Evolutionary conservation across 2,329 filamentous ascomycete species (phyloP), one percentile per base, ranked within the genome.

Genomic region (Apiospora aurea): DNA sequence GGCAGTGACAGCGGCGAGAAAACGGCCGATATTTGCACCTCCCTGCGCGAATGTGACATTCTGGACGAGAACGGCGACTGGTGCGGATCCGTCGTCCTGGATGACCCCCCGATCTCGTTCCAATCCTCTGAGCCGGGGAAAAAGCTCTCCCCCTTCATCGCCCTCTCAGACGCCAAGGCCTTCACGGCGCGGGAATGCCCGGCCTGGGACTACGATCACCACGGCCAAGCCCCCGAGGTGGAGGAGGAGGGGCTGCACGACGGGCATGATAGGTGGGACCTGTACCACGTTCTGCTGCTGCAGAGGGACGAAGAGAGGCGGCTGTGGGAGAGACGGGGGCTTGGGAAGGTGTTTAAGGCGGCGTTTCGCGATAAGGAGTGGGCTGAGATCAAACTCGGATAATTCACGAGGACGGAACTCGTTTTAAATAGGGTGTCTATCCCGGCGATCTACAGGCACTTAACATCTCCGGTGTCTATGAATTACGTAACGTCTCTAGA

Each of bases 291-390:
- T 7, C 8, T 47, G 16, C 5, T 47, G 3, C 43, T n/a, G 24
- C 69, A 79, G 70, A 46, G 75, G 1, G 73, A 75, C 18, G 64
- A 73, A 8, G 74, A 78, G 18, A 74, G 73, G 26, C 64, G 70
- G n/a, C 72, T 77, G 24, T 79, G 72, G 73, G 71, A 77, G n/a
- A 75, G 80, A 3, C 75, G 80, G 2, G 81, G 74, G 1, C 70
- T 82, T 3, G 81, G 80, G 4, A 82, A 82, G 72, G 78, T 80
- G 0, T 82, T 81, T 44, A 75, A 78, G 73, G 76, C 73, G 13
- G 76, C 79, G 0, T 81, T 82, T 71, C 72, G 70, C 29, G 49
- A 69, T 11, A 66, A 71, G 6, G 75, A 69, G 67, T 79, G 76
- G 76, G 76, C 72, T 67, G 78, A 80, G 75, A 76, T 80, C 61